Conservation (phyloP, 805 yeast species). For the Danielia reshetovae region DNA sequence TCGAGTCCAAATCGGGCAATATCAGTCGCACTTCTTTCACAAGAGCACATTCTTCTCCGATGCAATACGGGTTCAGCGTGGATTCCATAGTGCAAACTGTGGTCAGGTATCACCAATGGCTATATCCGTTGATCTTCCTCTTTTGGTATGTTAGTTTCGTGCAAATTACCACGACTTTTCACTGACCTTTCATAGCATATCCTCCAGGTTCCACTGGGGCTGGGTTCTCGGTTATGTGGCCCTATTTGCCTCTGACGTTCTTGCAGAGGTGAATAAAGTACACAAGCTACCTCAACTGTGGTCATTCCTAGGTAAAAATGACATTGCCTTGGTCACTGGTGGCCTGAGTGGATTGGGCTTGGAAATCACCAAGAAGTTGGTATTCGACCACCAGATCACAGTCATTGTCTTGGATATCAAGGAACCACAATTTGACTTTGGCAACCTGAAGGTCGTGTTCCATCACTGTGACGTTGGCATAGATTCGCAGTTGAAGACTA, state of each 20-base stretch:
- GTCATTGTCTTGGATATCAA: conserved; percentile 32
- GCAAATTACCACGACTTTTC: not conserved
- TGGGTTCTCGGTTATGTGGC: conserved; percentile 1
- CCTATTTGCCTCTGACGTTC: conserved; percentile 1
- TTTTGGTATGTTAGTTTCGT: conserved; percentile 6
- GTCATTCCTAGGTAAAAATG: conserved; percentile 2
- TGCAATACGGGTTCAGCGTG: conserved; percentile 7
- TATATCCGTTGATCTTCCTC: conserved; percentile 1
- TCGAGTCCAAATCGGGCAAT: no score
- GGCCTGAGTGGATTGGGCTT: conserved; percentile 50
- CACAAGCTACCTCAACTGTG: conserved; percentile 2
- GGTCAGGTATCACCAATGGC: not conserved
- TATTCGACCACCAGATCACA: conserved; percentile 9
- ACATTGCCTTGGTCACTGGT: conserved; percentile 44
- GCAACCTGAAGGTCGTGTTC: conserved; percentile 16
- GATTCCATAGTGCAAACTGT: conserved; percentile 5
- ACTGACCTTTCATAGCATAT: conserved; percentile 1
- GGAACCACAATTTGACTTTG: conserved; percentile 11
- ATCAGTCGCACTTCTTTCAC: no score
- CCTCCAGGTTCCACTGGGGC: conserved; percentile 4
- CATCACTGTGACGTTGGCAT: conserved; percentile 23
- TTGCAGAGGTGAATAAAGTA: conserved; percentile 2
- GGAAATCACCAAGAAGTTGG: conserved; percentile 29
- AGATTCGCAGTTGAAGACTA: conserved; percentile 11
- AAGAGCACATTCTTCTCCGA: not conserved